Evolutionary conservation across 73 alveolate species (phyloP).

Genomic region (Tetrahymena malaccensis): DNA sequence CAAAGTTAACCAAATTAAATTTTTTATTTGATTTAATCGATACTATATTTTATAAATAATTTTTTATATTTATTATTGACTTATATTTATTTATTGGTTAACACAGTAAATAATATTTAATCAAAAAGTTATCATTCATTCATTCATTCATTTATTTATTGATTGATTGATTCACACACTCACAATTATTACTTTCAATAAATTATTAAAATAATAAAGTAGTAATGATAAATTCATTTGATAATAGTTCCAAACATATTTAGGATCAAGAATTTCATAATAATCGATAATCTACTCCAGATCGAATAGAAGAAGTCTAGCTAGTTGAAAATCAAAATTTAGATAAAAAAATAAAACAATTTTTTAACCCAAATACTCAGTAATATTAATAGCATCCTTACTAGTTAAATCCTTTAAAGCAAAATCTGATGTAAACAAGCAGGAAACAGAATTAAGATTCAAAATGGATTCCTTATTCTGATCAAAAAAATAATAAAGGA

Average conservation of each 20-base stretch:
- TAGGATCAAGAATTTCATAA: neutral
- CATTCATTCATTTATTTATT: no score
- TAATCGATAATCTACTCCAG: neutral
- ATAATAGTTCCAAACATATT: neutral
- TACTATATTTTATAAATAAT: neutral
- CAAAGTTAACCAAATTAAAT: neutral
- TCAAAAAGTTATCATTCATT: neutral
- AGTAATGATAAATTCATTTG: neutral
- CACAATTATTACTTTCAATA: neutral
- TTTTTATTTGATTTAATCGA: neutral
- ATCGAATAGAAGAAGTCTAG: neutral
- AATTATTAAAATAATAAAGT: neutral
- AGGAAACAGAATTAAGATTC: neutral
- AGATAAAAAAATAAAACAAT: neutral
- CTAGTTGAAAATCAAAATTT: neutral
- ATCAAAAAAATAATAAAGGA: neutral
- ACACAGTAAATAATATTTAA: neutral
- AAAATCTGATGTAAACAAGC: neutral
- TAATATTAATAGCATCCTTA: neutral
- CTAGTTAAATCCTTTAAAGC: neutral
- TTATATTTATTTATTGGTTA: neutral
- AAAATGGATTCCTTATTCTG: neutral
- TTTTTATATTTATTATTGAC: neutral
- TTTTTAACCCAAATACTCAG: neutral
- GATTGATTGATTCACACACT: no score